Base-by-base conservation (phyloP, 2,329 filamentous ascomycete genomes). In the Trichoderma breve region DNA sequence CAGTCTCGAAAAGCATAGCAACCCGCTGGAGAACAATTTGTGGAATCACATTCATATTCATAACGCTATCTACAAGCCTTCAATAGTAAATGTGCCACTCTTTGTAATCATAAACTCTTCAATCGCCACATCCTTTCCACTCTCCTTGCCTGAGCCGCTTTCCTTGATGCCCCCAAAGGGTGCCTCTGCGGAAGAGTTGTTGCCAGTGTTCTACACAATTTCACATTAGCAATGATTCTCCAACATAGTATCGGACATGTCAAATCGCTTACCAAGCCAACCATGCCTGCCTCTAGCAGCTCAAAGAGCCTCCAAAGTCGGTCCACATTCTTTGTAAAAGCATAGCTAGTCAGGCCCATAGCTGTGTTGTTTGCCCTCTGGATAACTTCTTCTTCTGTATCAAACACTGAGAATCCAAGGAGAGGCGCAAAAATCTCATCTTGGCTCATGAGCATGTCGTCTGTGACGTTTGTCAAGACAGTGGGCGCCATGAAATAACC, bases 401-500 rank as follows among this genome's bases (percentile, higher is more conserved):
- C 86, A 78, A 93, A 93, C 15, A 86, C 83, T 80, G 92, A 92
- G 2, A 93, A 79, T 1, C 89, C 91, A 0, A 91, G 90, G 0
- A 93, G 86, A 2, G 91, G 92, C 1, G 91, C 91, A 76, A 93
- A 93, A 0, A 91, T 93, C 80, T 93, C 91, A 75, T 93, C 91
- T 2, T 84, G 83, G 30, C 89, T 87, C 73, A 93, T 83, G 71
- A 86, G 81, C 91, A 93, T 93, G 47, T 90, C 86, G 73, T 84
- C 84, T 14, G 82, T 92, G 86, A 92, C 91, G 62, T 88, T 87
- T 15, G 88, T 87, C 69, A 94, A 84, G 32, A 93, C 89, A 0
- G 91, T 93, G 0, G 90, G 90, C 74, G 90, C 84, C 81, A 89
- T 93, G 81, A 92, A 93, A 80, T 91, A 91, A 6, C 84, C 81